Base-by-base conservation (phyloP, 1,284 basidiomycete species). In the Ceratobasidium sp. region DNA sequence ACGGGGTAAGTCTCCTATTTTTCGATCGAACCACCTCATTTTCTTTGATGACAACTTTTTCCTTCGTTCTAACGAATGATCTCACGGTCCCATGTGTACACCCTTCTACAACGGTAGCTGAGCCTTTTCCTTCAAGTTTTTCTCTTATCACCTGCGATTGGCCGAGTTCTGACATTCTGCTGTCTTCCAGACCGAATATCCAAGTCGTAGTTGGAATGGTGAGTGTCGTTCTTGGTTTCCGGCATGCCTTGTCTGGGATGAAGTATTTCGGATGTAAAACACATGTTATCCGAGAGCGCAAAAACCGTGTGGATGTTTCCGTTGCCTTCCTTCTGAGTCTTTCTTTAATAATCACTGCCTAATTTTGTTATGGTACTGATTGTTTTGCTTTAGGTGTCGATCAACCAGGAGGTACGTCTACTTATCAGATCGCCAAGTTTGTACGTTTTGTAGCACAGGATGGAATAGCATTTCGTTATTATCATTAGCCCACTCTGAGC, bases 301-400 rank as follows among this genome's bases (percentile, higher is more conserved):
- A 84, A 84, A 81, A 65, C 81, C 84, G 82, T 88, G 87, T 88
- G 87, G 87, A 89, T 85, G 82, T 81, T 81, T 86, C 87, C 89
- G 86, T 88, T 88, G 87, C 87, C 88, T 88, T 89, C 87, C 87
- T 88, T 87, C 88, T 88, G 86, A 87, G 77, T 74, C 40, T 71
- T 77, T 29, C 65, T 68, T 77, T 67, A 52, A 61, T 46, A 46
- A 4, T 51, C 19, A 9, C 54, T 51, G 5, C n/a, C 44, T n/a
- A 25, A 29, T 13, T 22, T 44, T 22, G 37, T 43, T n/a, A n/a
- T 19, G 2, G 5, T 59, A 37, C 57, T 59, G 15, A 59, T 34
- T 11, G 29, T 5, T 37, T 59, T 15, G 8, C 29, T 8, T 59
- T 34, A 59, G 57, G 57, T 34, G 34, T 19, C 29, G 57, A 3